phyloP scores from a whole-genome alignment of 306 rosid species.

The Neltuma alba region DNA sequence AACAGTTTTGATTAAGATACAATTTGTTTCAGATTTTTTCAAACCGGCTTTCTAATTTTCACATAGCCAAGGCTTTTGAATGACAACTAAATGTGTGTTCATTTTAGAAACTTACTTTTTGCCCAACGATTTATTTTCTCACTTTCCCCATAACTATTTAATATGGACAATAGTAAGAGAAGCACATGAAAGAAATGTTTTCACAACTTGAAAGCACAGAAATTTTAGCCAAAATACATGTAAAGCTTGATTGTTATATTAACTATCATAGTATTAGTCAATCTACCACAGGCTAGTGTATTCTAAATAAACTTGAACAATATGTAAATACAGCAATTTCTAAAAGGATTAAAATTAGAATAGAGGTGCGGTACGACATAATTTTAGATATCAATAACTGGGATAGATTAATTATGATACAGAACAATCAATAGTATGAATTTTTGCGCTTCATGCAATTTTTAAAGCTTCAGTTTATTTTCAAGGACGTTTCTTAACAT shows the following conservation, averaged over 20 bases:
- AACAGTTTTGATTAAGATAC: not conserved
- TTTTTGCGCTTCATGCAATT: too few species aligned
- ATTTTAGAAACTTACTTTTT: not conserved
- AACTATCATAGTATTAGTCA: not conserved
- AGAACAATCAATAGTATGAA: too few species aligned
- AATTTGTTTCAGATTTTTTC: not conserved
- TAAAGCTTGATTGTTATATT: not conserved
- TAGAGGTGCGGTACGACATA: not conserved
- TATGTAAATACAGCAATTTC: not conserved
- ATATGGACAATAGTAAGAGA: not conserved
- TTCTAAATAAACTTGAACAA: not conserved
- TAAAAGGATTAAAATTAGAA: not conserved
- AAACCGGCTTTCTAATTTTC: not conserved
- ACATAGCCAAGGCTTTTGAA: not conserved
- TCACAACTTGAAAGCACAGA: not conserved
- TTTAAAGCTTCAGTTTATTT: too few species aligned
- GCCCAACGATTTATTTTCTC: not conserved
- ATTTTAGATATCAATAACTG: too few species aligned
- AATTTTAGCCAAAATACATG: not conserved
- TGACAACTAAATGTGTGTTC: not conserved
- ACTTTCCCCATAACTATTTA: not conserved
- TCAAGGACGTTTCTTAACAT: too few species aligned
- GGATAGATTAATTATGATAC: not conserved
- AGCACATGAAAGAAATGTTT: not conserved
- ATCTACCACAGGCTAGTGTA: not conserved